Conservation (phyloP, 768 basidiomycete genomes). For the Mycena pura region DNA sequence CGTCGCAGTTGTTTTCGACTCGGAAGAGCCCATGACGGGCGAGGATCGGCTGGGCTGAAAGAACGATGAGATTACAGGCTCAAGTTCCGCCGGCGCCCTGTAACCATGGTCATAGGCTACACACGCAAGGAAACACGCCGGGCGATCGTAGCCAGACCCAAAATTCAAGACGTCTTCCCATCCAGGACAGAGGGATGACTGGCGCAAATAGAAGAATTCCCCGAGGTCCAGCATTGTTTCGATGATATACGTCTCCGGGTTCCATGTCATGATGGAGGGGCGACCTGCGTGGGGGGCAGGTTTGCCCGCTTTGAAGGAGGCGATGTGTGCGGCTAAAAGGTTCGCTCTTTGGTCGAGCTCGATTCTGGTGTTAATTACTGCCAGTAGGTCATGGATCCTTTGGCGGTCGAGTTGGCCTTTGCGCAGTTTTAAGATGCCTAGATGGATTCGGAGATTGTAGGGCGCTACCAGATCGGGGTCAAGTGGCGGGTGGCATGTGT, state of each 20-base stretch:
- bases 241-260: not conserved
- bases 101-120: not conserved
- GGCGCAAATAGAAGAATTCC: not conserved
- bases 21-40: too few relatives aligned
- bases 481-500: not conserved
- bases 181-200: not conserved
- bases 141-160: not conserved
- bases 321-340: not conserved
- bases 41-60: too few relatives aligned
- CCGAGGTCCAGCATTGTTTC: not conserved
- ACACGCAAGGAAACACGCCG: not conserved
- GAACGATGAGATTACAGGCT: not conserved
- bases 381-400: not conserved
- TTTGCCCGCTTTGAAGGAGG: not conserved
- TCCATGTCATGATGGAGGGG: not conserved
- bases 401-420: not conserved
- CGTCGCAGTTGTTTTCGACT: conserved; percentile 62
- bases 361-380: not conserved
- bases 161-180: not conserved
- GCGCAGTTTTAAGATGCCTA: not conserved
- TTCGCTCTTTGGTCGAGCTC: not conserved
- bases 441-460: not conserved
- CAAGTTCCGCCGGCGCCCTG: not conserved
- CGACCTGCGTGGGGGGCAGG: not conserved
- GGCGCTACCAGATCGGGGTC: not conserved